A percentile compares a stretch with the other conserved stretches of the same genome.
phyloP scores from a whole-genome alignment of 768 basidiomycete species.

The Rhodotorula toruloides region DNA sequence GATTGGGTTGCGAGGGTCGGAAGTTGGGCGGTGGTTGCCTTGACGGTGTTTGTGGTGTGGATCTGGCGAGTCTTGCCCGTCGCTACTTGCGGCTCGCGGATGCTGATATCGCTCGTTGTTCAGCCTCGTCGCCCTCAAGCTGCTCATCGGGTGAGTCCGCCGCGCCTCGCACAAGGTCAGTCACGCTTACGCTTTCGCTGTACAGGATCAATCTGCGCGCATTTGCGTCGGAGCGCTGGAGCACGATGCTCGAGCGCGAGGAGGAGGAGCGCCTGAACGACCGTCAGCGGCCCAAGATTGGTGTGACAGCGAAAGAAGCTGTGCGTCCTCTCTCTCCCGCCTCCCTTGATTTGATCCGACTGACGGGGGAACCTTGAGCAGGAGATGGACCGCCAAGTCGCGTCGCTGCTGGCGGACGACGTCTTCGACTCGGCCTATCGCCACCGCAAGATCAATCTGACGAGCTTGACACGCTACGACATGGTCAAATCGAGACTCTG shows the following conservation, averaged over 20 bases:
- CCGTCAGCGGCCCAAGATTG: constrained; percentile 46
- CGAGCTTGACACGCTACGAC: constrained; percentile 32
- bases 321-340: constrained; percentile 1
- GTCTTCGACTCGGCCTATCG: constrained; percentile 9
- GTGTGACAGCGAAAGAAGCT: constrained; percentile 42
- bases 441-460: constrained; percentile 9
- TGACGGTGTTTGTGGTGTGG: constrained; percentile 66
- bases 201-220: constrained; percentile 46
- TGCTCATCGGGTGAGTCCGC: constrained; percentile 65
- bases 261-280: constrained; percentile 48
- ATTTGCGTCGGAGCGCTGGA: constrained; percentile 46
- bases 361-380: not conserved
- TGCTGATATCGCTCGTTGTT: not conserved
- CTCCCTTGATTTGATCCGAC: no score
- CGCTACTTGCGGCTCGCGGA: not conserved
- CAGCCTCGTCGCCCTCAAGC: constrained; percentile 58
- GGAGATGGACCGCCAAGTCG: constrained; percentile 6
- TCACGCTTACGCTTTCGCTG: not conserved
- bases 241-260: constrained; percentile 44
- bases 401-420: not conserved
- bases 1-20: constrained; percentile 9
- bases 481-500: constrained; percentile 38
- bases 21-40: constrained; percentile 8
- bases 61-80: constrained; percentile 59
- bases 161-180: not conserved